Base-by-base conservation (phyloP, 805 yeast genomes). In the Wickerhamomyces subpelliculosus region DNA sequence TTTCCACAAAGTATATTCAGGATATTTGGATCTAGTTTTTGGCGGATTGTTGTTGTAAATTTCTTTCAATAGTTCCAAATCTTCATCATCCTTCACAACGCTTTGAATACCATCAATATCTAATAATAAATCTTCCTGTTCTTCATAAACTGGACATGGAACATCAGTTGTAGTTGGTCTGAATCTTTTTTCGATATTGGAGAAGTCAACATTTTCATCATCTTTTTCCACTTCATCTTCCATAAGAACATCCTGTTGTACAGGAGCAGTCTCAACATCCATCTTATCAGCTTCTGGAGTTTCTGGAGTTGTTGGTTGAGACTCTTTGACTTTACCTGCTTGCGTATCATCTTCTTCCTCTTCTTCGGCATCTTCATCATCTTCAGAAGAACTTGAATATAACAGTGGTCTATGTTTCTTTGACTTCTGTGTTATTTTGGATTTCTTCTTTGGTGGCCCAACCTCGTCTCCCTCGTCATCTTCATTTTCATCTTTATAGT, bases 1-100 rank as follows among this genome's bases (percentile, higher is more conserved):
- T 41, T 70, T 76, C 86, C 51, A 48, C 72, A 29, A 29, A 4
- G 13, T 18, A 22, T 29, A 29, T 12, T 29, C 32, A 12, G 32
- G 22, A 28, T 7, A 13, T 16, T 12, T 38, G 21, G 29, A 38
- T 33, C 27, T 39, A 19, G 37, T 24, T 1, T 35, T 29, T 2
- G 16, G 31, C 4, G 32, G 22, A 6, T 25, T 42, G 12, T 38
- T 41, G 7, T 32, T 25, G 10, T 80, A 56, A 0, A 75, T 63
- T 38, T 68, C 65, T 38, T 66, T 65, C 17, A 84, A 68, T 14
- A 82, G 52, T 27, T 52, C 55, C 34, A 78, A 61, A 57, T 88
- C 97, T 55, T 89, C 96, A 2, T 74, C 77, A 52, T 88, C 96
- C 48, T 75, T 76, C 6, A 88, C 60, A 3, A 76, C 40, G 2